A percentile compares a stretch with the other conserved stretches of the same genome.
phyloP scores from a whole-genome alignment of 2,329 filamentous ascomycete species.

The Elsinoe perseae region DNA sequence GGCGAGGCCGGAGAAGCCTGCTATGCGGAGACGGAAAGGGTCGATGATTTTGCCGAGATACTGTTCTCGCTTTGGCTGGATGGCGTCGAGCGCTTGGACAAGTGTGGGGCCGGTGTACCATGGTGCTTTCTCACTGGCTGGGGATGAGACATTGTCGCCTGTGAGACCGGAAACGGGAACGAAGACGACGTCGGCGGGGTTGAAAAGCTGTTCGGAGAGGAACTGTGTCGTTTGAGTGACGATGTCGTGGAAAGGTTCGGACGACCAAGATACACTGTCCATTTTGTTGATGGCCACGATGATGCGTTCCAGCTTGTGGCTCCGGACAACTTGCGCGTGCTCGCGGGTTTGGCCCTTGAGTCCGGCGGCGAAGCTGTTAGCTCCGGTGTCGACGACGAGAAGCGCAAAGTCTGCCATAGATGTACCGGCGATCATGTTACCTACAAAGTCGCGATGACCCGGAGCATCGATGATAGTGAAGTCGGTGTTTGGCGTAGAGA shows the following conservation, averaged over 20 bases:
- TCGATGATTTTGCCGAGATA: slow-evolving; percentile 57
- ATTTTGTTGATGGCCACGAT: slow-evolving; percentile 95
- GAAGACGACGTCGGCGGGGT: slow-evolving; percentile 71
- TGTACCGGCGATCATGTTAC: slow-evolving; percentile 97
- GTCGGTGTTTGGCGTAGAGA: slow-evolving; percentile 75
- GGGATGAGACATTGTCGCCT: slow-evolving; percentile 73
- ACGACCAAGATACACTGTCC: slow-evolving; percentile 75
- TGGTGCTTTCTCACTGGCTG: slow-evolving; percentile 43
- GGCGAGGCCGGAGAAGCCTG: slow-evolving; percentile 66
- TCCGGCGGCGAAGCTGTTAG: slow-evolving; percentile 87
- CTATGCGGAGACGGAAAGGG: slow-evolving; percentile 77
- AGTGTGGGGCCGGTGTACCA: slow-evolving; percentile 82
- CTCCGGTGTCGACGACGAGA: slow-evolving; percentile 83
- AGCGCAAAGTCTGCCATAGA: slow-evolving; percentile 95
- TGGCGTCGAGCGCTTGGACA: slow-evolving; percentile 76
- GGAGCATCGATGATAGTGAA: slow-evolving; percentile 96
- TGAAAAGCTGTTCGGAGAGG: slow-evolving; percentile 72
- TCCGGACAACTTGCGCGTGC: slow-evolving; percentile 80
- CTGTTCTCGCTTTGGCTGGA: slow-evolving; percentile 50
- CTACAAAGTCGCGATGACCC: slow-evolving; percentile 90
- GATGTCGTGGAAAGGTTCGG: slow-evolving; percentile 78
- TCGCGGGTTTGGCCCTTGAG: slow-evolving; percentile 90
- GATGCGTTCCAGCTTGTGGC: slow-evolving; percentile 79
- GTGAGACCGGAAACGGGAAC: slow-evolving; percentile 83
- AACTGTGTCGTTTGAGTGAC: slow-evolving; percentile 75